Evolutionary conservation across 2,329 filamentous ascomycete genomes (phyloP).

Genomic region (Eutypa lata): DNA sequence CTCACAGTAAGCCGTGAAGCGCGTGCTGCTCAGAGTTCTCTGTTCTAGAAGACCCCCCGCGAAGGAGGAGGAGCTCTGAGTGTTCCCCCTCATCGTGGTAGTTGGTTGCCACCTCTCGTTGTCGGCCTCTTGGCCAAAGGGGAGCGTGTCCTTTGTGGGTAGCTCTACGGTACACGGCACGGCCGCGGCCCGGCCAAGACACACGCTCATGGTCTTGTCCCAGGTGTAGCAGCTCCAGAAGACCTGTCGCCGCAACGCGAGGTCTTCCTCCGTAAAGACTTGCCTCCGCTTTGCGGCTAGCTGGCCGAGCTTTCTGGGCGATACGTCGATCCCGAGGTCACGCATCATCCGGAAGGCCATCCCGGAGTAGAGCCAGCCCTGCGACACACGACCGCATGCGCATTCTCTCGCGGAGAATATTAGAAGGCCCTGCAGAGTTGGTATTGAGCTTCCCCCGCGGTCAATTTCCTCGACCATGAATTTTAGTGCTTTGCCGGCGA

Average conservation of each 20-base stretch:
- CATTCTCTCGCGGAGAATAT: conserved; percentile 11
- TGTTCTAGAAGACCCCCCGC: conserved; percentile 4
- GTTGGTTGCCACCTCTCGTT: conserved; percentile 4
- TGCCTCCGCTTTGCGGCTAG: too few relatives aligned
- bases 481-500: conserved; percentile 7
- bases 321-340: conserved; percentile 12
- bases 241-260: conserved; percentile 10
- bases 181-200: conserved; percentile 3
- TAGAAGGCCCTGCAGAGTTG: conserved; percentile 11
- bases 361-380: conserved; percentile 14
- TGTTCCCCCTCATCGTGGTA: too few relatives aligned
- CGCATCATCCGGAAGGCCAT: conserved; percentile 16
- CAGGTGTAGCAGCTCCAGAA: conserved; percentile 16
- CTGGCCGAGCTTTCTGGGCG: conserved; percentile 12
- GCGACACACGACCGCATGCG: conserved; percentile 10
- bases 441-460: conserved; percentile 10
- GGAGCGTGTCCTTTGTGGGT: conserved; percentile 4
- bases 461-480: conserved; percentile 6
- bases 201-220: conserved; percentile 12
- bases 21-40: conserved; percentile 6
- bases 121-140: conserved; percentile 3
- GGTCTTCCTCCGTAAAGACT: conserved; percentile 9
- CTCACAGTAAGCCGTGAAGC: conserved; percentile 8
- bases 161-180: conserved; percentile 5
- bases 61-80: background rate